Conservation (phyloP, 2,329 filamentous ascomycete genomes). For the Arachnopeziza araneosa region DNA sequence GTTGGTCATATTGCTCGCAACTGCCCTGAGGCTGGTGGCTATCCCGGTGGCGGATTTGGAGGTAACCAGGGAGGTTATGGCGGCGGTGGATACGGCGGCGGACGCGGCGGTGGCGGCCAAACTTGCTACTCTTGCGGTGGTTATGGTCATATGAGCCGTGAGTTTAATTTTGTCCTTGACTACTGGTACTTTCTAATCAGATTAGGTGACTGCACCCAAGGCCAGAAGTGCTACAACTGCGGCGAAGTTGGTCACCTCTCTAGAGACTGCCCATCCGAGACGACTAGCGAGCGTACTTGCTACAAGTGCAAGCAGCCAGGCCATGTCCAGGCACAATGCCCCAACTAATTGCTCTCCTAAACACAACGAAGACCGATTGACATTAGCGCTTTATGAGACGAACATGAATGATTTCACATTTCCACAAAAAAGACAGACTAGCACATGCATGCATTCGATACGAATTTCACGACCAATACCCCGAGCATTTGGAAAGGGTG, state of each 20-base stretch:
- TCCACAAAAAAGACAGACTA: conserved; percentile 18
- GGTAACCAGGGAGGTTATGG: conserved; percentile 36
- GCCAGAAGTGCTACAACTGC: conserved; percentile 99
- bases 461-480: conserved; percentile 24
- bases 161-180: conserved; percentile 29
- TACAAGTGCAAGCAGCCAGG: conserved; percentile 80
- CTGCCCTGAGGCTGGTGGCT: conserved; percentile 64
- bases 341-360: conserved; percentile 53
- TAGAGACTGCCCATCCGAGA: conserved; percentile 92
- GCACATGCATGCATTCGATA: conserved; percentile 18
- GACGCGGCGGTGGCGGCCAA: conserved; percentile 55
- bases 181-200: conserved; percentile 4
- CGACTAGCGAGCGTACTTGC: conserved; percentile 88
- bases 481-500: conserved; percentile 21
- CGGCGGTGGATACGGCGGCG: conserved; percentile 34
- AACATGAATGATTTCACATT: conserved; percentile 21
- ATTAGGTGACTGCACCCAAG: conserved; percentile 88
- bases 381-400: conserved; percentile 6
- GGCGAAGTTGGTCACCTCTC: conserved; percentile 73
- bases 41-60: conserved; percentile 36
- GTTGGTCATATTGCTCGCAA: conserved; percentile 93
- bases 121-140: conserved; percentile 99
- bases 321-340: conserved; percentile 81
- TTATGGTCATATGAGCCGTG: conserved; percentile 90
- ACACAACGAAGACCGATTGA: conserved; percentile 19